Conservation (phyloP, 192 early-diverging fungal genomes). For the Coemansia brasiliensis region DNA sequence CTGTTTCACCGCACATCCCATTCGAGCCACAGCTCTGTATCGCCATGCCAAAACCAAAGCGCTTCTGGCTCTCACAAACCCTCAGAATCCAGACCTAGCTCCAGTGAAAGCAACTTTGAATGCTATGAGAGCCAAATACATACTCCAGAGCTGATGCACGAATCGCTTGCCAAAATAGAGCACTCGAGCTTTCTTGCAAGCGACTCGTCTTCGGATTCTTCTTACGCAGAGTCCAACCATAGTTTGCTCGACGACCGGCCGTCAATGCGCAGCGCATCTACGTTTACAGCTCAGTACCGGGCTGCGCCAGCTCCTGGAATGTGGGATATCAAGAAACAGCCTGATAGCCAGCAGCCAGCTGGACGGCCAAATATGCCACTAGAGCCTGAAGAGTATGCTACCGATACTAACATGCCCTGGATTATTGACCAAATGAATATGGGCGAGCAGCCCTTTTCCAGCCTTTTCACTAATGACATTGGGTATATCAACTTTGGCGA, state of each 20-base stretch:
- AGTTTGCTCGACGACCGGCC: conserved; percentile 3
- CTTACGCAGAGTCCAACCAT: conserved; percentile 4
- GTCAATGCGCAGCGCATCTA: conserved; percentile 11
- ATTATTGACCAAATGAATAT: conserved; percentile 48
- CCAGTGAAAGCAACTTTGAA: background rate
- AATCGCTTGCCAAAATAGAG: conserved; percentile 3
- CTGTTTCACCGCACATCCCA: conserved; percentile 19
- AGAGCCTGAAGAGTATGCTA: conserved; percentile 42
- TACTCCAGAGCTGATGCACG: background rate
- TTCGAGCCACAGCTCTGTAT: background rate
- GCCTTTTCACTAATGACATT: conserved; percentile 34
- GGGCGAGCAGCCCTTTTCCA: conserved; percentile 49
- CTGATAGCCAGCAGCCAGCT: background rate
- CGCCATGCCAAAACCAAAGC: background rate
- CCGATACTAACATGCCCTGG: conserved; percentile 30
- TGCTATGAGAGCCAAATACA: too few relatives aligned
- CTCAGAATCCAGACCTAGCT: background rate
- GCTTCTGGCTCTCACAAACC: background rate
- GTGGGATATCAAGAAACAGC: conserved; percentile 9
- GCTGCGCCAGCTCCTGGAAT: conserved; percentile 36
- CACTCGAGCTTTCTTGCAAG: conserved; percentile 16
- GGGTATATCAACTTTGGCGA: conserved; percentile 18
- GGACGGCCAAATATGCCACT: conserved; percentile 37
- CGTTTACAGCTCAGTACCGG: conserved; percentile 36
- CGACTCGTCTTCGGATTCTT: background rate